Percentiles rank a stretch among this genome's conserved stretches.
These are phyloP conservation scores for Cordyceps pruinosa DNA, from an alignment of 2,329 filamentous ascomycete genomes.

Conservation along the genomic window DNA sequence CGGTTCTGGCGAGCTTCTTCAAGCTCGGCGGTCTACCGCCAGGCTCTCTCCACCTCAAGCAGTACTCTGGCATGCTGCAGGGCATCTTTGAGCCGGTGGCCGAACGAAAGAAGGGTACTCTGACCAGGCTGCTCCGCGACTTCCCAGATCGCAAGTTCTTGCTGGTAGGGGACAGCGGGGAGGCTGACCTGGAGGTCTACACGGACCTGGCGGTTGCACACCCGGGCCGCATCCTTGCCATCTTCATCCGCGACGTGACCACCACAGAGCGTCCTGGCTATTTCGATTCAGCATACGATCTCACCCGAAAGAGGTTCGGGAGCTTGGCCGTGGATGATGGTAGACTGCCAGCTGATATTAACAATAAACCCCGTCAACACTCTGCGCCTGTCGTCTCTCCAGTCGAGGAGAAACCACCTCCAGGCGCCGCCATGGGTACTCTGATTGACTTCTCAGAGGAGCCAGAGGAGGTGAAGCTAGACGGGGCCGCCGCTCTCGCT, in stretches of 20 bases:
- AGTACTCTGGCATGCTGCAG: constrained; percentile 94
- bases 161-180: constrained; percentile 89
- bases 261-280: constrained; percentile 65
- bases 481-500: constrained; percentile 27
- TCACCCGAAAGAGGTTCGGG: constrained; percentile 21
- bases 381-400: constrained; percentile 16
- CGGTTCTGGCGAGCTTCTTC: constrained; percentile 81
- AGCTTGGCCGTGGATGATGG: constrained; percentile 22
- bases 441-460: constrained; percentile 56
- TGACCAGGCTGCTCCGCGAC: constrained; percentile 79
- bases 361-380: constrained; percentile 19
- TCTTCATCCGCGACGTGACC: constrained; percentile 95
- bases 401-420: constrained; percentile 20
- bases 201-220: constrained; percentile 84
- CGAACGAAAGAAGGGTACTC: constrained; percentile 82
- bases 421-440: constrained; percentile 44
- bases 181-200: constrained; percentile 95
- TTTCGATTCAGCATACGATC: constrained; percentile 57
- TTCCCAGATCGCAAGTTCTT: constrained; percentile 88
- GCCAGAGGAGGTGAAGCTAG: constrained; percentile 31
- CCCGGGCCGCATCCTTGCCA: constrained; percentile 72
- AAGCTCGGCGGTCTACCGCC: constrained; percentile 70
- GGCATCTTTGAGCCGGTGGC: constrained; percentile 97
- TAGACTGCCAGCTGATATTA: constrained; percentile 10
- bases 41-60: constrained; percentile 91